Percentiles rank a stretch among this genome's conserved stretches.
Conservation (phyloP, 2,329 filamentous ascomycete species). For the Aspergillus novoparasiticus region DNA sequence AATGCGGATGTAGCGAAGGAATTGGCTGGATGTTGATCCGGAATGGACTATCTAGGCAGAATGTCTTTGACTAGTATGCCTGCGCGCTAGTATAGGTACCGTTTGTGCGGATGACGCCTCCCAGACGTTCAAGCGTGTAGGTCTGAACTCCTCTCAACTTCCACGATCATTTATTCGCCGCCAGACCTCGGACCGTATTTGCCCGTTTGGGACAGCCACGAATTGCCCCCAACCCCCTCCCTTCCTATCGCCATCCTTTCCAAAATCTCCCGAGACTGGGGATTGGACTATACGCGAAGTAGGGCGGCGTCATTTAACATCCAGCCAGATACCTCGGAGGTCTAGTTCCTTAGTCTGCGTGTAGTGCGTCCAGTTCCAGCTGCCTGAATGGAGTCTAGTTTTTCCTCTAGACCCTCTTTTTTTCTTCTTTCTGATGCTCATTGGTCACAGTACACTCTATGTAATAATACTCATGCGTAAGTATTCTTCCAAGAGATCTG, state of each 20-base stretch:
- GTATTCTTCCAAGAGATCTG: slow-evolving; percentile 13
- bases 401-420: slow-evolving; percentile 14
- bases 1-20: not conserved
- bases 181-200: slow-evolving; percentile 21
- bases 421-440: slow-evolving; percentile 5
- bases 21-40: slow-evolving; percentile 1
- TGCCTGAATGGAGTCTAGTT: slow-evolving; percentile 7
- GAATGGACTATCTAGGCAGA: not conserved
- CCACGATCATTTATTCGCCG: not conserved
- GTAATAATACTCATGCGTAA: slow-evolving; percentile 11
- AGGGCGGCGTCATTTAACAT: not conserved
- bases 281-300: not conserved
- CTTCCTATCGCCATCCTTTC: not conserved
- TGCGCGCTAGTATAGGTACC: not conserved
- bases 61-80: slow-evolving; percentile 1
- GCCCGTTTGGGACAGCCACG: slow-evolving; percentile 10
- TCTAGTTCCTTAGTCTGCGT: slow-evolving; percentile 1
- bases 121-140: not conserved
- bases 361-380: slow-evolving; percentile 8
- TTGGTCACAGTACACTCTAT: slow-evolving; percentile 8
- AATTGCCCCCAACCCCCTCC: not conserved
- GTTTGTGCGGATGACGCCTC: not conserved
- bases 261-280: slow-evolving; percentile 1
- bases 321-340: not conserved
- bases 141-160: not conserved